Conservation (phyloP, 768 basidiomycete species). For the Hericium erinaceus region DNA sequence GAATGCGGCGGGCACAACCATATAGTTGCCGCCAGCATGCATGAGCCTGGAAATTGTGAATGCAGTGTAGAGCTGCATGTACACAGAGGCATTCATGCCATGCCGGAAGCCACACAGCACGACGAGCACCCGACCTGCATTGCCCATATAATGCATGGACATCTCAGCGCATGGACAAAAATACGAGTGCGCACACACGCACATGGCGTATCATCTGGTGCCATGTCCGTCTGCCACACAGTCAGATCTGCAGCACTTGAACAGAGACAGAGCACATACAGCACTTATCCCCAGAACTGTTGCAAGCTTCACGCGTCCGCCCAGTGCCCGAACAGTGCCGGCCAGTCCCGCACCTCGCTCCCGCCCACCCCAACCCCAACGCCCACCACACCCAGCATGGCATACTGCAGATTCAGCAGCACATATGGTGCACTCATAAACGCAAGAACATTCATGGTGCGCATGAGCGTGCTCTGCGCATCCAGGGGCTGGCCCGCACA, state of each 20-base stretch:
- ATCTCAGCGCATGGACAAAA: too few relatives aligned
- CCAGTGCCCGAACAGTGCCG: background rate
- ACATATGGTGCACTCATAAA: background rate
- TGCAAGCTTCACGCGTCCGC: background rate
- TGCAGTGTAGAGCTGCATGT: background rate
- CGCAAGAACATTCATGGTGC: background rate
- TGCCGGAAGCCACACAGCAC: background rate
- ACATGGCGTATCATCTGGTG: background rate
- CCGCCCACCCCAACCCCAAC: background rate
- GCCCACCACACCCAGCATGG: background rate
- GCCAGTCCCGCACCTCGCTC: background rate
- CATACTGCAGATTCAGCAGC: background rate
- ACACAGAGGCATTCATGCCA: background rate
- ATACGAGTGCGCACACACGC: background rate
- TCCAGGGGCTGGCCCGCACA: background rate
- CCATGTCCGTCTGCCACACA: background rate
- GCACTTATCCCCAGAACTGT: background rate
- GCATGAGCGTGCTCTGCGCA: background rate
- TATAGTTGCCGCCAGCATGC: background rate
- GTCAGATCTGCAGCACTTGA: background rate
- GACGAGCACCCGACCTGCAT: too few relatives aligned
- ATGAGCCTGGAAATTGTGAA: background rate
- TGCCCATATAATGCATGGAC: too few relatives aligned
- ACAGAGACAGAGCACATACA: too few relatives aligned
- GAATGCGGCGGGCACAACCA: background rate